These are phyloP conservation scores for Hirsutella thompsonii DNA, from an alignment of 2,329 filamentous ascomycete genomes.

Conservation along the genomic window DNA sequence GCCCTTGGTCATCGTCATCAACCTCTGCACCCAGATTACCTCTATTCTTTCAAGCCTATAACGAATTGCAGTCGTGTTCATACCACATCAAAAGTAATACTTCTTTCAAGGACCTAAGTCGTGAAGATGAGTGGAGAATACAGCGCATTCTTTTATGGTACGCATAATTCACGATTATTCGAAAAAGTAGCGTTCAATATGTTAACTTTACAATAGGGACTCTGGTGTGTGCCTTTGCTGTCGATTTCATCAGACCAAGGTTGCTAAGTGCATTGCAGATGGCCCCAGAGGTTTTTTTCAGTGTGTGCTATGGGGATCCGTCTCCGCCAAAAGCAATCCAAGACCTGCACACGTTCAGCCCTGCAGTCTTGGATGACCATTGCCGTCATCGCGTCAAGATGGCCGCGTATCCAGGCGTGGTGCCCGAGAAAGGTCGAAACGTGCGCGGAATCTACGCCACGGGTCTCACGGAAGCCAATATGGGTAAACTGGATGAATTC, in stretches of 20 bases:
- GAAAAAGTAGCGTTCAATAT: background rate
- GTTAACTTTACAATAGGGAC: constrained; percentile 15
- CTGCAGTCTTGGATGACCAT: constrained; percentile 64
- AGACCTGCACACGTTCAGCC: constrained; percentile 49
- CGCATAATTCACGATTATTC: background rate
- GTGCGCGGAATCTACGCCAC: constrained; percentile 68
- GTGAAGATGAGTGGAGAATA: constrained; percentile 26
- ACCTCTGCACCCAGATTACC: no score
- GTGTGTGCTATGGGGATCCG: constrained; percentile 59
- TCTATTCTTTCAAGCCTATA: no score
- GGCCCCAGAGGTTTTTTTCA: constrained; percentile 76
- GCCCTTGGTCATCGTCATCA: no score
- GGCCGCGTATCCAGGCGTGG: constrained; percentile 74
- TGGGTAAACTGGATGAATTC: constrained; percentile 65
- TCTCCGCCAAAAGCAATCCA: constrained; percentile 32
- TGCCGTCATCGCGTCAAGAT: constrained; percentile 54
- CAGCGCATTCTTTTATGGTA: constrained; percentile 45
- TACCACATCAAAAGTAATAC: no score
- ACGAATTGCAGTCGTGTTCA: no score
- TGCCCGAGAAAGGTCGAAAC: constrained; percentile 37
- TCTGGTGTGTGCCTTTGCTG: constrained; percentile 10
- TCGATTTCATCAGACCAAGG: background rate
- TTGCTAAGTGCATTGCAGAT: constrained; percentile 35
- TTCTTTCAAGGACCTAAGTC: no score
- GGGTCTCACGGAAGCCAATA: constrained; percentile 65